These are phyloP conservation scores for Globisporangium emineosum DNA, from an alignment of 352 stramenopile genomes.

Conservation along the genomic window DNA sequence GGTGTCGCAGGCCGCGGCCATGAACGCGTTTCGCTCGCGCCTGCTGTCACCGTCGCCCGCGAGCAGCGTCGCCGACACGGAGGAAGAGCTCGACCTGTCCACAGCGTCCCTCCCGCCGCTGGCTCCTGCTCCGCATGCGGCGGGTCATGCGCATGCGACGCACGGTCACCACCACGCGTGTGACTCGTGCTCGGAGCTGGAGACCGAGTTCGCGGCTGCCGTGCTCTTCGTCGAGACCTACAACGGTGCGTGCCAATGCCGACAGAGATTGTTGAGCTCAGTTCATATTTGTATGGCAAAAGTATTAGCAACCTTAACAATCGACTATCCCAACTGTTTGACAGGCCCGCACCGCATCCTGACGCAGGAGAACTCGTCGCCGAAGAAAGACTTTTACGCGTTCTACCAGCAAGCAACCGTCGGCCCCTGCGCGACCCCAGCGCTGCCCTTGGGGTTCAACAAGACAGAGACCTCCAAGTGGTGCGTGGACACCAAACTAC, in stretches of 20 bases:
- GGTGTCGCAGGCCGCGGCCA: conserved; percentile 37
- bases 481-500: conserved; percentile 15
- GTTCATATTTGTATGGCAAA: background rate
- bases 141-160: conserved; percentile 13
- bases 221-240: conserved; percentile 84
- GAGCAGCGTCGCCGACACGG: conserved; percentile 27
- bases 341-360: conserved; percentile 70
- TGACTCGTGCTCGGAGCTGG: conserved; percentile 51
- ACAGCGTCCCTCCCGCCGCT: conserved; percentile 33
- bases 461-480: conserved; percentile 62
- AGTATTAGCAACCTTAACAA: background rate
- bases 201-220: conserved; percentile 68
- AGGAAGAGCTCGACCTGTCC: conserved; percentile 37
- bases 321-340: background rate
- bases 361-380: conserved; percentile 63
- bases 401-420: conserved; percentile 74
- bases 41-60: conserved; percentile 33
- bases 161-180: conserved; percentile 29
- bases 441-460: conserved; percentile 31
- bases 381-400: conserved; percentile 79
- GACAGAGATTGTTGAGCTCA: background rate
- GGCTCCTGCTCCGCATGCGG: conserved; percentile 13
- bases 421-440: conserved; percentile 39
- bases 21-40: conserved; percentile 41
- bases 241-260: conserved; percentile 27